phyloP scores from a whole-genome alignment of 768 basidiomycete species.

The Suillus alpinus region DNA sequence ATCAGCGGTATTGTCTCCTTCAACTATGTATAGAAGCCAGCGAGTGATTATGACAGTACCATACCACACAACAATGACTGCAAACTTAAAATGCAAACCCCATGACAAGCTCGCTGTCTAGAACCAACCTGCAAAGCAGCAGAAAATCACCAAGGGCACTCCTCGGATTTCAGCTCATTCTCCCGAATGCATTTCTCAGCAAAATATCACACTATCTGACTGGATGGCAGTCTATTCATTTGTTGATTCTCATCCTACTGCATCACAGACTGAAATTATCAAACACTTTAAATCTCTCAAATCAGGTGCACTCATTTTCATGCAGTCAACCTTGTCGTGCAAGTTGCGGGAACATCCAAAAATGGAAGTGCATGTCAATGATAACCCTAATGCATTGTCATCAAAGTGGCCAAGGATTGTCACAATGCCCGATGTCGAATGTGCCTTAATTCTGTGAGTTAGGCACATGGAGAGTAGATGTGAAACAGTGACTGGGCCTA shows the following conservation, averaged over 20 bases:
- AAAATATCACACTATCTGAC: constrained; percentile 9
- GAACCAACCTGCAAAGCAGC: background rate
- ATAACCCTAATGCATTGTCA: constrained; percentile 25
- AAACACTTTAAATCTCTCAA: constrained; percentile 5
- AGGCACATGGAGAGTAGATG: constrained; percentile 7
- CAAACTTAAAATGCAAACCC: background rate
- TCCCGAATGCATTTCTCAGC: background rate
- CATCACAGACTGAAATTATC: constrained; percentile 3
- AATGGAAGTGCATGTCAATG: constrained; percentile 8
- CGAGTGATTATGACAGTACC: background rate
- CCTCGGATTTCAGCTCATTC: background rate
- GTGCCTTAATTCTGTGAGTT: constrained; percentile 31
- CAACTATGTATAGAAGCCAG: background rate
- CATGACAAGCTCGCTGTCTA: background rate
- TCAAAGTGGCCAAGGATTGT: constrained; percentile 29
- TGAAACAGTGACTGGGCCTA: constrained; percentile 3
- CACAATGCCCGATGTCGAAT: constrained; percentile 34
- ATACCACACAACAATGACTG: background rate
- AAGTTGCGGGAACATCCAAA: constrained; percentile 4
- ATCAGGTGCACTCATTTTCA: constrained; percentile 2
- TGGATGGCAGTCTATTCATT: constrained; percentile 11
- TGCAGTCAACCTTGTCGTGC: constrained; percentile 5
- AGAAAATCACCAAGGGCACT: background rate
- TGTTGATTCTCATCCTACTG: constrained; percentile 7
- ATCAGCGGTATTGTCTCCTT: background rate